Evolutionary conservation across 768 basidiomycete species (phyloP).

Genomic region (Amanita molliuscula): DNA sequence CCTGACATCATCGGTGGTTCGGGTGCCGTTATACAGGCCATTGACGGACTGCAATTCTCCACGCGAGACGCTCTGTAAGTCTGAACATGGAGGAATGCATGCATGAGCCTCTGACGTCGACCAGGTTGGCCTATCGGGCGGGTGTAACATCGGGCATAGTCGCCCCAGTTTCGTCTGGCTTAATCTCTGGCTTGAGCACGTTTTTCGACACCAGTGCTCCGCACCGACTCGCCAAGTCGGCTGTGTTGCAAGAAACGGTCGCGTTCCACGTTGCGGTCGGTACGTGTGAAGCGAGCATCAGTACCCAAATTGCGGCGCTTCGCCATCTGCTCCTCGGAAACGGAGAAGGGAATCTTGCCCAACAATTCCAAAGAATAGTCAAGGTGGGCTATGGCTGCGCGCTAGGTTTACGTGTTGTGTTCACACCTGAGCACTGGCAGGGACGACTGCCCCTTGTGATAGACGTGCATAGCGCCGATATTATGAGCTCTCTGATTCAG

Average conservation of each 20-base stretch:
- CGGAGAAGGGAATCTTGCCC: slow-evolving; percentile 27
- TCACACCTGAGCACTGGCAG: slow-evolving; percentile 15
- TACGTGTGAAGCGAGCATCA: slow-evolving; percentile 36
- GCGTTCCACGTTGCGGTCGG: slow-evolving; percentile 55
- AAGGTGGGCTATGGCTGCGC: slow-evolving; percentile 22
- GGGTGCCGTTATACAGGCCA: slow-evolving; percentile 38
- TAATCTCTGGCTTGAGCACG: slow-evolving; percentile 48
- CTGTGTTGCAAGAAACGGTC: slow-evolving; percentile 46
- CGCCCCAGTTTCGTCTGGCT: slow-evolving; percentile 36
- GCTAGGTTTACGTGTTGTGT: not conserved
- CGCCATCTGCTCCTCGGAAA: slow-evolving; percentile 36
- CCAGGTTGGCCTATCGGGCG: slow-evolving; percentile 45
- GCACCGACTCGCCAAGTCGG: slow-evolving; percentile 45
- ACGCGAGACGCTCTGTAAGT: slow-evolving; percentile 43
- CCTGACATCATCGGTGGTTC: slow-evolving; percentile 34
- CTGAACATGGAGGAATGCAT: not conserved
- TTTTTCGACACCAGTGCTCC: slow-evolving; percentile 46
- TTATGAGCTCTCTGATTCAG: slow-evolving; percentile 52
- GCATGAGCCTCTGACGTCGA: not conserved
- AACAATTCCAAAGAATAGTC: slow-evolving; percentile 31
- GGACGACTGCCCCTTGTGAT: slow-evolving; percentile 54
- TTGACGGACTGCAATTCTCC: slow-evolving; percentile 64
- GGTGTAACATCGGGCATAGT: slow-evolving; percentile 58
- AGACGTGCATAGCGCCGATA: slow-evolving; percentile 53
- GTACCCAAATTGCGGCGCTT: slow-evolving; percentile 58